These are phyloP conservation scores for Talaromyces sp. DNA, from an alignment of 2,329 filamentous ascomycete species.

Conservation along the genomic window DNA sequence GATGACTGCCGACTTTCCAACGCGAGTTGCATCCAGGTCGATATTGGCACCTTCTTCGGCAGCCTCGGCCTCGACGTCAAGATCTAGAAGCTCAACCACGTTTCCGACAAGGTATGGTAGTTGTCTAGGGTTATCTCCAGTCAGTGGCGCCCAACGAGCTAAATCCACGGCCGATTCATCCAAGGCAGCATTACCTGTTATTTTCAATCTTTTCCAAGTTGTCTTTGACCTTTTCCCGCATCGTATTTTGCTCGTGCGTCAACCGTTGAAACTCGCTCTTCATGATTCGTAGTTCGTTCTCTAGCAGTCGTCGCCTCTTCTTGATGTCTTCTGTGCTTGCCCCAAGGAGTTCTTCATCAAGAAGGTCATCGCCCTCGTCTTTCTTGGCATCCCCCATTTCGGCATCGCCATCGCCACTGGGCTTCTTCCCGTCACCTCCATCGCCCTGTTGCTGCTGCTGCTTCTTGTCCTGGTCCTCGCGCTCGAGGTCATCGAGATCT, in stretches of 20 bases:
- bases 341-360: conserved; percentile 89
- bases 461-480: conserved; percentile 66
- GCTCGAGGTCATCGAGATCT: conserved; percentile 85
- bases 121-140: conserved; percentile 58
- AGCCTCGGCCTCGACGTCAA: conserved; percentile 92
- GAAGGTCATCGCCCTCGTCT: conserved; percentile 68
- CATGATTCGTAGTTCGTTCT: conserved; percentile 98
- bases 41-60: conserved; percentile 98
- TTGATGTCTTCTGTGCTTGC: conserved; percentile 93
- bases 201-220: conserved; percentile 99
- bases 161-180: conserved; percentile 6
- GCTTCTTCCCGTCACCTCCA: conserved; percentile 43
- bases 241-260: conserved; percentile 89
- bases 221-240: conserved; percentile 99
- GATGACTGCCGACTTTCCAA: conserved; percentile 98
- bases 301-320: conserved; percentile 82
- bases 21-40: conserved; percentile 90
- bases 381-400: conserved; percentile 79
- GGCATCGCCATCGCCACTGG: conserved; percentile 64
- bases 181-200: conserved; percentile 63
- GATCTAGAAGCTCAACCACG: conserved; percentile 92
- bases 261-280: conserved; percentile 92
- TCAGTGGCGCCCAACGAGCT: not conserved
- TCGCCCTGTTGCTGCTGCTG: conserved; percentile 54
- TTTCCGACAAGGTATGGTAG: conserved; percentile 97